Evolutionary conservation across 306 rosid species (phyloP).

Genomic region (Oxytropis ochrocephala): DNA sequence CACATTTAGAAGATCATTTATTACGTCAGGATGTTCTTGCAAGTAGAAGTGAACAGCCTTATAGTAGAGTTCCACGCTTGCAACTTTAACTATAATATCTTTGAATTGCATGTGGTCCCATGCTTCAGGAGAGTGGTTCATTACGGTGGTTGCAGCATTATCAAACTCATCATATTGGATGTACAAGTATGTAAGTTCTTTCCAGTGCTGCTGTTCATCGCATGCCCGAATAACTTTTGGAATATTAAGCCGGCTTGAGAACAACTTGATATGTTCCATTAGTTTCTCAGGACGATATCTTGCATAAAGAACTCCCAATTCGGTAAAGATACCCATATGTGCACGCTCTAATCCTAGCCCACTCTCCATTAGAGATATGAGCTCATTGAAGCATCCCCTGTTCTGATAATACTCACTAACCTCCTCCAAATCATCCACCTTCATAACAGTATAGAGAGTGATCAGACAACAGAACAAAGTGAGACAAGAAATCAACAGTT

Average conservation of each 20-base stretch:
- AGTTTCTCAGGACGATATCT: conserved; percentile 90
- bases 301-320: conserved; percentile 92
- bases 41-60: conserved; percentile 96
- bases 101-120: conserved; percentile 99
- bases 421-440: conserved; percentile 96
- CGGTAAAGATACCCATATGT: conserved; percentile 96
- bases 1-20: conserved; percentile 87
- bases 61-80: conserved; percentile 89
- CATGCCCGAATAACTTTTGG: conserved; percentile 98
- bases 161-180: conserved; percentile 96
- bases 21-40: conserved; percentile 92
- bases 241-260: conserved; percentile 86
- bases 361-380: conserved; percentile 95
- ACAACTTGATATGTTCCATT: conserved; percentile 93
- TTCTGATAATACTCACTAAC: conserved; percentile 94
- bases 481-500: conserved; percentile 23
- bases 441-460: conserved; percentile 12
- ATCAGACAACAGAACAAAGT: not conserved
- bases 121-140: conserved; percentile 98
- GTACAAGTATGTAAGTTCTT: conserved; percentile 80
- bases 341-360: conserved; percentile 94
- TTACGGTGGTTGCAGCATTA: conserved; percentile 89
- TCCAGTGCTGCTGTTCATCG: conserved; percentile 96
- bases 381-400: conserved; percentile 90
- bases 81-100: conserved; percentile 88